Evolutionary conservation across 495 filamentous ascomycete species (phyloP).

Genomic region (Tuber borchii): DNA sequence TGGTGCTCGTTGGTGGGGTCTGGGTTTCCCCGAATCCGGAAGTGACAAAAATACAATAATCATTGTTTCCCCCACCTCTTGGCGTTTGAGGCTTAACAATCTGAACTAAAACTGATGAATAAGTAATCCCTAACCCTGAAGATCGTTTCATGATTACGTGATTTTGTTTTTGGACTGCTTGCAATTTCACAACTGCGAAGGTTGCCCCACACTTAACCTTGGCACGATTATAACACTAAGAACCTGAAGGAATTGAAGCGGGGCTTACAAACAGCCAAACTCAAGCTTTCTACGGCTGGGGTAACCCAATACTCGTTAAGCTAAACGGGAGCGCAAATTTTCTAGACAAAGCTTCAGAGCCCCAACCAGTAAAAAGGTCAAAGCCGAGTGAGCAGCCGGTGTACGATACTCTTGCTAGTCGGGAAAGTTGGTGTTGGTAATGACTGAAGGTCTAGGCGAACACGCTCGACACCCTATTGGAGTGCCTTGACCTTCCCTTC

Average conservation of each 20-base stretch:
- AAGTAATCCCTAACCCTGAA: background rate
- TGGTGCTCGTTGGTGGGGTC: constrained; percentile 9
- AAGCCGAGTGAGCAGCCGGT: background rate
- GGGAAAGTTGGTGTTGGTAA: background rate
- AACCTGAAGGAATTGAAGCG: background rate
- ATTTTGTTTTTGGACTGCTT: background rate
- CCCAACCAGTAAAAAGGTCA: background rate
- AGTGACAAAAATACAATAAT: background rate
- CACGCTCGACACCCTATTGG: background rate
- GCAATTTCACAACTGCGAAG: background rate
- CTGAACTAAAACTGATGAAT: background rate
- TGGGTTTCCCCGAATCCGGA: background rate
- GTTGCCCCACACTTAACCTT: background rate
- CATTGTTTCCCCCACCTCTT: constrained; percentile 2
- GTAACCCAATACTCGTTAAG: background rate
- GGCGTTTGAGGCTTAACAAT: background rate
- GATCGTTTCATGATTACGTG: background rate
- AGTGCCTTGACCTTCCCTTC: background rate
- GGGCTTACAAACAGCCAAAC: background rate
- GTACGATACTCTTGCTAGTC: background rate
- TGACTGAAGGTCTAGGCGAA: background rate
- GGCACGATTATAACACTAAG: background rate
- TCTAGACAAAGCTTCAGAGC: background rate
- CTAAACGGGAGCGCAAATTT: background rate
- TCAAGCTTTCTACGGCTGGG: no score